phyloP scores from a whole-genome alignment of 192 early-diverging fungal species.

The Coemansia umbellata region DNA sequence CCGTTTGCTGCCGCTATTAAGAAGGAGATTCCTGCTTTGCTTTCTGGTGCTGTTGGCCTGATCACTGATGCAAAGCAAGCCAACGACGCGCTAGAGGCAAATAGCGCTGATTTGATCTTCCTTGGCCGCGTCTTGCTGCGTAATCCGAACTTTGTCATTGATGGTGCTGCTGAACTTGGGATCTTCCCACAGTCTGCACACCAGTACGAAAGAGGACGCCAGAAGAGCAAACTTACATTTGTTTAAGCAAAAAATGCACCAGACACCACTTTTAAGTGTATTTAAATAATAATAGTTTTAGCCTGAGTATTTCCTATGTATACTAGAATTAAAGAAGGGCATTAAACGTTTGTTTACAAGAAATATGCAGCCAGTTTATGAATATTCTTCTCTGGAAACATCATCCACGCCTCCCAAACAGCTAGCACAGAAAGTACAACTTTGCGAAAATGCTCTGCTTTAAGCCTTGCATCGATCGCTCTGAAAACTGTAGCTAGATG shows the following conservation, averaged over 20 bases:
- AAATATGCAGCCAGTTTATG: constrained; percentile 9
- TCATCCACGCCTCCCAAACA: constrained; percentile 89
- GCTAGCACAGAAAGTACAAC: constrained; percentile 61
- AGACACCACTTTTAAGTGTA: not conserved
- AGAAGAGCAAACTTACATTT: constrained; percentile 26
- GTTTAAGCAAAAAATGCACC: constrained; percentile 1
- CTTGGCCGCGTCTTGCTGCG: constrained; percentile 68
- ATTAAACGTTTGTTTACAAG: too few relatives aligned
- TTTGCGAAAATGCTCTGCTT: constrained; percentile 75
- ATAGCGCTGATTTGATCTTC: constrained; percentile 71
- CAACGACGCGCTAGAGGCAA: constrained; percentile 59
- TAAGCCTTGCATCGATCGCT: constrained; percentile 66
- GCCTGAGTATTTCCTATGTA: too few relatives aligned
- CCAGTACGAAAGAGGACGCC: constrained; percentile 60
- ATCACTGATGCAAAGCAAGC: constrained; percentile 67
- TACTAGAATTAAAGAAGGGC: too few relatives aligned
- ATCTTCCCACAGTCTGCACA: constrained; percentile 58
- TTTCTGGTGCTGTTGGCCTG: constrained; percentile 64
- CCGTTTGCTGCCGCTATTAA: constrained; percentile 64
- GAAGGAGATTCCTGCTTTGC: constrained; percentile 53
- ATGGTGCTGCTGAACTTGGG: constrained; percentile 63
- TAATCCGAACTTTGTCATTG: constrained; percentile 63
- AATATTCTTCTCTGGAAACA: constrained; percentile 60
- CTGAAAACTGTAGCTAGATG: constrained; percentile 66
- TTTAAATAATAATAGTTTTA: not conserved